Evolutionary conservation across 129 eudicot genomes (phyloP), one percentile per base, ranked within the genome.

Genomic region (Lonicera japonica): DNA sequence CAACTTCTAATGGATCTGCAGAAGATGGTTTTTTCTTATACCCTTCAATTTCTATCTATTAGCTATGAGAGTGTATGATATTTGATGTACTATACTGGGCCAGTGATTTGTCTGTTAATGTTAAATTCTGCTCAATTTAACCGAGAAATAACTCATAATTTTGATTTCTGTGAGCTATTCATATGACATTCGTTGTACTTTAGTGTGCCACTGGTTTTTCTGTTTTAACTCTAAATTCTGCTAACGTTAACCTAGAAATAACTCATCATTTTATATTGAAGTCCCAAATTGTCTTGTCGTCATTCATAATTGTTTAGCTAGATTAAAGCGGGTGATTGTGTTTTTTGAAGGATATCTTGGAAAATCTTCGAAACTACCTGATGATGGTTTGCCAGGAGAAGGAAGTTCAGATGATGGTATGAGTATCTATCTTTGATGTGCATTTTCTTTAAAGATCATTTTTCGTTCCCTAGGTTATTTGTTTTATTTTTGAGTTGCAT

Each of bases 401-500:
- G 80, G 13, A 11, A 21, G 39, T 53, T 68, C 75, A 39, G 83
- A 79, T 71, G 89, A 86, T 63, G 95, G 89, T 79, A 78, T 60
- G 25, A n/a, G n/a, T 13, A 47, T 21, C 15, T 19, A 19, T 15
- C 19, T 14, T 47, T 47, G 14, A 8, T 11, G 16, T 47, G n/a
- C n/a, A 47, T 47, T 14, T 47, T 47, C 53, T 47, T 47, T 47
- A 5, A 5, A 11, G n/a, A n/a, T n/a, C n/a, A n/a, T n/a, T 47
- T 47, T 47, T 2, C 53, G 1, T 47, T 47, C 43, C 14, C n/a
- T 47, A 2, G 8, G 13, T 46, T 46, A 4, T 38, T 38, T 38
- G 6, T 10, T 38, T 38, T 38, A 38, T 4, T 38, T 38, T 5
- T 38, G 10, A 38, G 43, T 38, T 10, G 43, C 6, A 10, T 38